Base-by-base conservation (phyloP, 495 filamentous ascomycete genomes). In the Neurospora intermedia region DNA sequence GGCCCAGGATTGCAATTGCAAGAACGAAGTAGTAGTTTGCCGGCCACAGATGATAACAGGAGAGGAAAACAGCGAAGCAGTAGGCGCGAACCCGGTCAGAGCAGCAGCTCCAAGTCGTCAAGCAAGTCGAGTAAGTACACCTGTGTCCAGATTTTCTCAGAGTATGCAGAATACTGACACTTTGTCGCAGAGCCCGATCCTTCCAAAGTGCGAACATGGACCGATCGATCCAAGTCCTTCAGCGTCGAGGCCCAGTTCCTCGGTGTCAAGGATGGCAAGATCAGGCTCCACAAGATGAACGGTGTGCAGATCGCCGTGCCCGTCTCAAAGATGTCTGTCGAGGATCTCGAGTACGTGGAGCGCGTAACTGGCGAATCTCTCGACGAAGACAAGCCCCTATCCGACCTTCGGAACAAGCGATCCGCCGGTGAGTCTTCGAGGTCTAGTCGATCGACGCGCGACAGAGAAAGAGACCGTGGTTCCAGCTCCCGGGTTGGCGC, bases 281-380 rank as follows among this genome's bases (percentile, higher is more conserved):
- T 99, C 74, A 96, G 98, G 81, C 86, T 99, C 6, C 96, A 99
- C 84, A 99, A 99, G 85, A 85, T 91, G 80, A 99, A 99, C 78
- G 96, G 96, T 13, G 93, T 99, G 69, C 97, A 98, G 81, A 99
- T 99, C 81, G 96, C 96, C 9, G 96, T 99, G 5, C 95, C 96
- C 35, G 88, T 97, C 45, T 82, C 89, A 11, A 98, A 98, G 81
- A 99, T 99, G 96, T 93, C 95, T 3, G 85, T 94, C 54, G 92
- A 94, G 77, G 96, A 99, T 81, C 83, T 99, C 35, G 94, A 97
- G 83, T 98, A 96, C 74, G 94, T 98, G 41, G 96, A 99, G 81
- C 88, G 87, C 71, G 82, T 87, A 16, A 94, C 94, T 18, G 94
- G 94, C n/a, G 84, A 92, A 18, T 97, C 94, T 13, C 84, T 99